phyloP scores from a whole-genome alignment of 331 rosid genomes.

The Quercus phellos region DNA sequence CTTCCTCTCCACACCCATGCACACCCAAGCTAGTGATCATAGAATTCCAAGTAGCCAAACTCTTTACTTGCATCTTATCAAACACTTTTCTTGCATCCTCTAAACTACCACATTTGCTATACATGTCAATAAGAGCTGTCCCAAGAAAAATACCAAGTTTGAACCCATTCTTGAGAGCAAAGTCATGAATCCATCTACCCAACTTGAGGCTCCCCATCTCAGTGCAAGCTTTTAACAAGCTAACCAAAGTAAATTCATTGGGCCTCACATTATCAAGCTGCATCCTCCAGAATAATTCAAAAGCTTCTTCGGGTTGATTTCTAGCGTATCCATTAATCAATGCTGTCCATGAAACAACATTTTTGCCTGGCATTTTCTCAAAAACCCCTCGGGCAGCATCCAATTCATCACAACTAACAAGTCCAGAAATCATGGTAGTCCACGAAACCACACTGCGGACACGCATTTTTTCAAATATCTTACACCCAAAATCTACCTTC shows the following conservation, averaged over 20 bases:
- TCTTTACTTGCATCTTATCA: conserved; percentile 36
- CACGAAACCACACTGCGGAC: conserved; percentile 49
- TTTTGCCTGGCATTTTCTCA: conserved; percentile 49
- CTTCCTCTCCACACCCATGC: conserved; percentile 53
- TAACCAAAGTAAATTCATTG: conserved; percentile 51
- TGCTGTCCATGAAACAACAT: conserved; percentile 70
- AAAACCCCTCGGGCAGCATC: conserved; percentile 33
- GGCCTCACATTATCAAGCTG: conserved; percentile 42
- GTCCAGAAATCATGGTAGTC: conserved; percentile 57
- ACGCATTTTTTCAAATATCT: conserved; percentile 63
- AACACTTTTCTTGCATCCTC: conserved; percentile 49
- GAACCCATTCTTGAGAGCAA: conserved; percentile 43
- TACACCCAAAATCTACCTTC: conserved; percentile 33
- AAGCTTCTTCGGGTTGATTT: conserved; percentile 41
- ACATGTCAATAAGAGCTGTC: conserved; percentile 64
- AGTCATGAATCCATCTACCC: conserved; percentile 51
- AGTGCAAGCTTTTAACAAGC: conserved; percentile 53
- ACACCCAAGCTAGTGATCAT: conserved; percentile 76
- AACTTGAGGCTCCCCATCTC: conserved; percentile 46
- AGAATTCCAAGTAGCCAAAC: conserved; percentile 70
- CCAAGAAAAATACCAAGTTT: conserved; percentile 49
- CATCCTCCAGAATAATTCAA: conserved; percentile 58
- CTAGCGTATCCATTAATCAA: conserved; percentile 59
- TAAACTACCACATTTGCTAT: conserved; percentile 65
- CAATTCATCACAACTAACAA: conserved; percentile 34